A percentile compares a stretch with the other conserved stretches of the same genome.
phyloP scores from a whole-genome alignment of 805 yeast species.

The Jamesozyma hellenica region DNA sequence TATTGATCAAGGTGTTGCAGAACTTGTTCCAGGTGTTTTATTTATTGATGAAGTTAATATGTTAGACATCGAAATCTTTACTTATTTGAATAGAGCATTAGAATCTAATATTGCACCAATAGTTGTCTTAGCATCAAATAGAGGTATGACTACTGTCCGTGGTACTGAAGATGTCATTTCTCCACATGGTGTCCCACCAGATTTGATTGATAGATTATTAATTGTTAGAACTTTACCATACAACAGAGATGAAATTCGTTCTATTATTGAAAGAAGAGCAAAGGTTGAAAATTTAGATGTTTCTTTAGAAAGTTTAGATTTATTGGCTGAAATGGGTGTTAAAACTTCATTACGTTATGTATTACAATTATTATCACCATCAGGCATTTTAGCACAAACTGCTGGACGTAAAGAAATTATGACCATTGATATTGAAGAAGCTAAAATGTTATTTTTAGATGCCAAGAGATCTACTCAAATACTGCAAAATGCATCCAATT shows the following conservation, averaged over 20 bases:
- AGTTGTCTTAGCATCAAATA: slow-evolving; percentile 90
- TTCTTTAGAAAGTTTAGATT: slow-evolving; percentile 57
- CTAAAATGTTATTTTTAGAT: slow-evolving; percentile 74
- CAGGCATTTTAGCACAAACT: slow-evolving; percentile 71
- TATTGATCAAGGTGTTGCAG: slow-evolving; percentile 97
- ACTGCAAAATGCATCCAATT: slow-evolving; percentile 33
- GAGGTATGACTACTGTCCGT: slow-evolving; percentile 84
- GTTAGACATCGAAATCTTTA: slow-evolving; percentile 95
- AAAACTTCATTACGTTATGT: slow-evolving; percentile 83
- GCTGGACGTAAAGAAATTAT: slow-evolving; percentile 60
- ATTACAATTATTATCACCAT: slow-evolving; percentile 81
- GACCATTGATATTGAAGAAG: slow-evolving; percentile 70
- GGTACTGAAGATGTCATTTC: slow-evolving; percentile 81
- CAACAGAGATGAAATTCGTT: slow-evolving; percentile 65
- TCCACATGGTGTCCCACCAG: slow-evolving; percentile 97
- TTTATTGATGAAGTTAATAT: slow-evolving; percentile 97
- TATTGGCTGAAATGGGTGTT: slow-evolving; percentile 63
- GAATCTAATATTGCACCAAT: slow-evolving; percentile 89
- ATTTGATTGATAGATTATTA: slow-evolving; percentile 79
- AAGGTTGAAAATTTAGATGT: slow-evolving; percentile 63
- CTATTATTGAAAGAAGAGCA: slow-evolving; percentile 76
- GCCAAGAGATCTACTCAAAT: slow-evolving; percentile 71
- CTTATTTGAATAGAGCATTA: slow-evolving; percentile 86
- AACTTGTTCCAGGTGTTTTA: slow-evolving; percentile 92
- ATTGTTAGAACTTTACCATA: slow-evolving; percentile 92